Evolutionary conservation across 176 grass and related monocot genomes (phyloP), one percentile per base, ranked within the genome.

Genomic region (Poa pratensis): DNA sequence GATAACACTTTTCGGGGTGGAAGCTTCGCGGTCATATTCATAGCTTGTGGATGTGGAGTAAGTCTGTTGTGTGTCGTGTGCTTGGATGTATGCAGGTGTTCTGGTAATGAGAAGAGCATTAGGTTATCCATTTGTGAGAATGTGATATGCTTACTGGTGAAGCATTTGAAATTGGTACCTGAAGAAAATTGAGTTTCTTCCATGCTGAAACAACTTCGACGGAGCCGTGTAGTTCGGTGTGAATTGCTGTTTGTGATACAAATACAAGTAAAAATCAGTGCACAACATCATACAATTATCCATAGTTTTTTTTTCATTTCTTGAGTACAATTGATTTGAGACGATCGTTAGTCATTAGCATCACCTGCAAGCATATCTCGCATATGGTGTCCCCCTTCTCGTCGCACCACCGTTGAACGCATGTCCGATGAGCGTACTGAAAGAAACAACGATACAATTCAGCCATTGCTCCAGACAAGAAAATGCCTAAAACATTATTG

Each of bases 331-430:
- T 54, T 48, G 35, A 20, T 57, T 78, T 22, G 19, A 34, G 28
- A 34, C 5, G 7, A 19, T 18, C 22, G 5, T 50, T 52, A 3
- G 2, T 1, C 50, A 49, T 3, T 4, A 15, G 46, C 3, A 15
- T 89, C 19, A 97, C 92, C 95, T 97, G 51, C 14, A 94, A 82
- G 92, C 95, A 97, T 76, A 97, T 97, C 88, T 97, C 95, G 26
- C 95, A 97, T 15, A 79, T 83, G 57, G 88, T 94, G 72, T 93
- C 90, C 32, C 95, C 92, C 77, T 94, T 97, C 77, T 94, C 95
- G 17, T 97, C 89, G 69, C 95, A 97, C 95, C 95, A 97, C 70
- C 86, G 83, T 61, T 92, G 95, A 17, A 97, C 69, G 78, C 95
- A 97, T 85, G 74, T 88, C 20, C 88, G 63, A 85, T 97, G 95